phyloP scores from a whole-genome alignment of 768 basidiomycete species.

The Tricholoma furcatifolium region DNA sequence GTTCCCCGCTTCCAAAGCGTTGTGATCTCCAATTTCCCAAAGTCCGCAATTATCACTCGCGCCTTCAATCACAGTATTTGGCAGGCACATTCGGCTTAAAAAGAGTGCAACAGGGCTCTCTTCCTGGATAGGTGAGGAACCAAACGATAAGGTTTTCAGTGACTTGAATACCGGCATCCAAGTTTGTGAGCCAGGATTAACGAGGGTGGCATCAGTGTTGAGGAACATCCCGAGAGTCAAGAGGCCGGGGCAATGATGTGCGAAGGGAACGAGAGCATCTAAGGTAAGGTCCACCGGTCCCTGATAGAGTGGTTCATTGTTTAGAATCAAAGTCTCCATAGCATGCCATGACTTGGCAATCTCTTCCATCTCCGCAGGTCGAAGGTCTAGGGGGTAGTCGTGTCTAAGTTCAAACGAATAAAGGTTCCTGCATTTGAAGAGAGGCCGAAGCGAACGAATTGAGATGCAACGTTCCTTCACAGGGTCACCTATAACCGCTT shows the following conservation, averaged over 20 bases:
- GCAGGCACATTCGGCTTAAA: conserved; percentile 50
- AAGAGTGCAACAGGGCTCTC: conserved; percentile 47
- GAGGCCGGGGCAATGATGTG: conserved; percentile 37
- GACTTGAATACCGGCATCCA: conserved; percentile 26
- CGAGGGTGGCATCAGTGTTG: conserved; percentile 28
- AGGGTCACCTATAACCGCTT: conserved; percentile 29
- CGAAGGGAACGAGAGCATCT: conserved; percentile 38
- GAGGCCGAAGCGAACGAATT: conserved; percentile 33
- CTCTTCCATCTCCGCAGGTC: conserved; percentile 39
- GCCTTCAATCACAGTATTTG: conserved; percentile 39
- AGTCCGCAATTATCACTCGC: conserved; percentile 39
- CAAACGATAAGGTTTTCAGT: conserved; percentile 45
- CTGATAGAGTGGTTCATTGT: conserved; percentile 40
- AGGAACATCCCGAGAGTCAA: conserved; percentile 39
- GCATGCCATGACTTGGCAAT: conserved; percentile 46
- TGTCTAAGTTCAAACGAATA: conserved; percentile 36
- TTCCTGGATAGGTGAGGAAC: conserved; percentile 46
- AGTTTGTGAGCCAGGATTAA: conserved; percentile 12
- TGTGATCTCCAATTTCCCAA: conserved; percentile 8
- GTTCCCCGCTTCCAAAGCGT: conserved; percentile 15
- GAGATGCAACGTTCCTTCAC: conserved; percentile 24
- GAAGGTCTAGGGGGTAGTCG: conserved; percentile 36
- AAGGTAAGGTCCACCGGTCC: conserved; percentile 32
- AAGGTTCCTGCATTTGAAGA: conserved; percentile 33
- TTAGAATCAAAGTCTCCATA: conserved; percentile 43